These are phyloP conservation scores for Mycena citricolor DNA, from an alignment of 1,284 basidiomycete species.

Conservation along the genomic window DNA sequence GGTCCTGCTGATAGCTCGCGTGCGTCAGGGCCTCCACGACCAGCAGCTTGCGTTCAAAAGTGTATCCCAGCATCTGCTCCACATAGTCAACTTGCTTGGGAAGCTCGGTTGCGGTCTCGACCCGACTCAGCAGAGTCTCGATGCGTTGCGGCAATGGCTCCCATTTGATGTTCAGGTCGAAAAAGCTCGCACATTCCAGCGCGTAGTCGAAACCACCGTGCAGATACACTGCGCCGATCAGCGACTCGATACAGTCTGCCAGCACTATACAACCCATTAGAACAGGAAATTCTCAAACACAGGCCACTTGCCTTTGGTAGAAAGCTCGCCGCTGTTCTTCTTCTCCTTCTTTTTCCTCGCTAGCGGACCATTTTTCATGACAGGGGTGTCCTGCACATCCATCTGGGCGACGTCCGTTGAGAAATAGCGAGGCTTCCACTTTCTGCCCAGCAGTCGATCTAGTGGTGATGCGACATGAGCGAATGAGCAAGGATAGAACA, in stretches of 20 bases:
- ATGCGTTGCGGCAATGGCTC: constrained; percentile 48
- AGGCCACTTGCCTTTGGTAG: constrained; percentile 41
- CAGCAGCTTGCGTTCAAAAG: constrained; percentile 61
- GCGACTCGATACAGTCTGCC: constrained; percentile 74
- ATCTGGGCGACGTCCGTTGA: constrained; percentile 18
- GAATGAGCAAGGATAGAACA: no score
- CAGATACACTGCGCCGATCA: constrained; percentile 76
- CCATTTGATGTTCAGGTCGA: constrained; percentile 63
- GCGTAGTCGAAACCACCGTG: constrained; percentile 65
- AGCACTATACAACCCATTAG: constrained; percentile 41
- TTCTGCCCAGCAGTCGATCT: constrained; percentile 58
- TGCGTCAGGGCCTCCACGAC: constrained; percentile 80
- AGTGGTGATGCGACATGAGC: not conserved
- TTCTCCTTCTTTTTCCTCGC: constrained; percentile 28
- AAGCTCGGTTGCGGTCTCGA: constrained; percentile 41
- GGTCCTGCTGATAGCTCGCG: constrained; percentile 62
- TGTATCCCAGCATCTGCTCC: constrained; percentile 72
- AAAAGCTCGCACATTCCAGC: constrained; percentile 55
- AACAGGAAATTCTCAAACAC: not conserved
- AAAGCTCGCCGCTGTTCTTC: constrained; percentile 41
- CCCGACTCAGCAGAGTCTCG: constrained; percentile 41
- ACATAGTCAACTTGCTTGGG: constrained; percentile 54
- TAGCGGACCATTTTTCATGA: no score
- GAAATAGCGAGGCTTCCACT: constrained; percentile 61
- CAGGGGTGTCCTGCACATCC: constrained; percentile 15